Percentiles rank a stretch among this genome's conserved stretches.
Evolutionary conservation across 192 early-diverging fungal species (phyloP).

Genomic region (Gonapodya prolifera): DNA sequence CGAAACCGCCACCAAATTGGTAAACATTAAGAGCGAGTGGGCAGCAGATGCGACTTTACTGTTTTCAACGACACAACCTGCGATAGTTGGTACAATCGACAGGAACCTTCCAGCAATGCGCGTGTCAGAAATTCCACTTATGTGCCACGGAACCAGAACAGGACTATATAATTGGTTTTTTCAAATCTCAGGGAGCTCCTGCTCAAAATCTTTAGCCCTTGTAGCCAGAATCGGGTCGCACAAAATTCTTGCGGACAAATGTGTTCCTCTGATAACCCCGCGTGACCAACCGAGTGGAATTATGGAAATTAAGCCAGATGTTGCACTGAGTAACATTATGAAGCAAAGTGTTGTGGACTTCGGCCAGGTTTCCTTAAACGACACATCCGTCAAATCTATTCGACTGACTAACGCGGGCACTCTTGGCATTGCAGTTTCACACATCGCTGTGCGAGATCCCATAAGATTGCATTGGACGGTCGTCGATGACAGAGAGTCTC

Average conservation of each 20-base stretch:
- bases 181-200: constrained; percentile 9
- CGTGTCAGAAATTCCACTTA: not conserved
- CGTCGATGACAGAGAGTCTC: constrained; percentile 21
- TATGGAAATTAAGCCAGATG: not conserved
- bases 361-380: constrained; percentile 21
- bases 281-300: not conserved
- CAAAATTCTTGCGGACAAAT: constrained; percentile 18
- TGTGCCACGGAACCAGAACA: constrained; percentile 16
- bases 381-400: constrained; percentile 21
- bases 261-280: constrained; percentile 11
- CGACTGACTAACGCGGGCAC: constrained; percentile 28
- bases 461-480: constrained; percentile 28
- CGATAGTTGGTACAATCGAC: constrained; percentile 5
- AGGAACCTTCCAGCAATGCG: not conserved
- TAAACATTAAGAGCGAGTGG: constrained; percentile 24
- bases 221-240: constrained; percentile 23
- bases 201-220: constrained; percentile 19
- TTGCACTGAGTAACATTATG: not conserved
- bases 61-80: constrained; percentile 10
- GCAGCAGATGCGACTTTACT: constrained; percentile 11
- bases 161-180: constrained; percentile 19
- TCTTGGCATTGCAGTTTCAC: constrained; percentile 27
- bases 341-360: constrained; percentile 22
- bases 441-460: constrained; percentile 22
- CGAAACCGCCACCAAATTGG: constrained; percentile 2